phyloP scores from a whole-genome alignment of 176 grass and related monocot genomes.

The Cenchrus americanus region DNA sequence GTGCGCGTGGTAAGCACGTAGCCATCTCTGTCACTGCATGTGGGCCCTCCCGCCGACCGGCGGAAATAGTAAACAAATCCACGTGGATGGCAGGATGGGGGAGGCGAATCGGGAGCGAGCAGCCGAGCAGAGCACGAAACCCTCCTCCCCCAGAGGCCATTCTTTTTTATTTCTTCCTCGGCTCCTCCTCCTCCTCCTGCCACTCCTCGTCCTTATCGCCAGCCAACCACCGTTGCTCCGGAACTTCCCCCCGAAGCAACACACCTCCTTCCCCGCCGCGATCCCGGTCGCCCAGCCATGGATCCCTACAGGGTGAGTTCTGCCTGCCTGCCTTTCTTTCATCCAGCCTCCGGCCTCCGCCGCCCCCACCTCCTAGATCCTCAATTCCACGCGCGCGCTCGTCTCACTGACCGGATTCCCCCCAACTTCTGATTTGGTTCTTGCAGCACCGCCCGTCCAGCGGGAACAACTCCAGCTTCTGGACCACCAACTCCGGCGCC shows the following conservation, averaged over 20 bases:
- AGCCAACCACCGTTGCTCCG: conserved; percentile 1
- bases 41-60: neutral
- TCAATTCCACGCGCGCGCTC: neutral
- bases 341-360: neutral
- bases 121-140: neutral
- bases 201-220: conserved; percentile 34
- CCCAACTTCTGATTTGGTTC: neutral
- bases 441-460: conserved; percentile 66
- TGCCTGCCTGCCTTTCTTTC: neutral
- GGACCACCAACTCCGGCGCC: conserved; percentile 83
- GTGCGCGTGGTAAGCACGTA: too few relatives aligned
- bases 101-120: neutral
- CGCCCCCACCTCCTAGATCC: neutral
- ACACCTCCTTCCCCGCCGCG: neutral
- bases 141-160: too few relatives aligned
- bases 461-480: conserved; percentile 56
- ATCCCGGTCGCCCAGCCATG: conserved; percentile 43
- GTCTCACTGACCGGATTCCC: conserved; percentile 23
- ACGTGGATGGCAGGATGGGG: neutral
- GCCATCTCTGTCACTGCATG: neutral
- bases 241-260: neutral
- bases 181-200: neutral
- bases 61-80: neutral
- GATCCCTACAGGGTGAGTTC: conserved; percentile 78
- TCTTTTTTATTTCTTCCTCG: neutral